Conservation (phyloP, 345 rosid genomes). For the Eucalyptus regnans region DNA sequence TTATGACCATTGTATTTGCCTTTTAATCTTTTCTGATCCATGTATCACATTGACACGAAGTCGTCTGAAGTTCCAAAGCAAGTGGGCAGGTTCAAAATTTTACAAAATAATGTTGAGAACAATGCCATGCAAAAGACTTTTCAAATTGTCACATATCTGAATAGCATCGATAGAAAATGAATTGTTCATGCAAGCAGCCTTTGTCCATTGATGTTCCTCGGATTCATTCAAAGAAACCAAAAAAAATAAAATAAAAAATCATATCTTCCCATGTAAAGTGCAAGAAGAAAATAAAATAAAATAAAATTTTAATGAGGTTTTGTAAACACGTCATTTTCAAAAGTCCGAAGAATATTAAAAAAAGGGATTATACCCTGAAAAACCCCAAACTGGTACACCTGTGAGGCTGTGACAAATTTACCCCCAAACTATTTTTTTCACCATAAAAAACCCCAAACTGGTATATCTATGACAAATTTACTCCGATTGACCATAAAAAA, state of each 20-base stretch:
- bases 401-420: no score
- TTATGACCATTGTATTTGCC: background rate
- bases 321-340: no score
- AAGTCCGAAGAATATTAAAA: background rate
- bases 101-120: background rate
- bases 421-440: no score
- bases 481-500: no score
- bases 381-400: no score
- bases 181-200: background rate
- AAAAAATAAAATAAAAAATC: fast-evolving
- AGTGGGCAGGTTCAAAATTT: background rate
- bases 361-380: no score
- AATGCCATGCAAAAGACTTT: background rate
- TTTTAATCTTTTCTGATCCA: background rate
- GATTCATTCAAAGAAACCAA: background rate
- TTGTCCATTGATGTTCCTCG: background rate
- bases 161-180: background rate
- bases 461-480: no score
- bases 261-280: background rate
- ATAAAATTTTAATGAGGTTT: no score
- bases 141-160: background rate
- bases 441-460: no score
- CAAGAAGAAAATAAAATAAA: background rate
- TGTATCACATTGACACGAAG: background rate
- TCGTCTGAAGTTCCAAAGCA: background rate